phyloP scores from a whole-genome alignment of 2,329 filamentous ascomycete species.

The Fusarium fujikuroi region DNA sequence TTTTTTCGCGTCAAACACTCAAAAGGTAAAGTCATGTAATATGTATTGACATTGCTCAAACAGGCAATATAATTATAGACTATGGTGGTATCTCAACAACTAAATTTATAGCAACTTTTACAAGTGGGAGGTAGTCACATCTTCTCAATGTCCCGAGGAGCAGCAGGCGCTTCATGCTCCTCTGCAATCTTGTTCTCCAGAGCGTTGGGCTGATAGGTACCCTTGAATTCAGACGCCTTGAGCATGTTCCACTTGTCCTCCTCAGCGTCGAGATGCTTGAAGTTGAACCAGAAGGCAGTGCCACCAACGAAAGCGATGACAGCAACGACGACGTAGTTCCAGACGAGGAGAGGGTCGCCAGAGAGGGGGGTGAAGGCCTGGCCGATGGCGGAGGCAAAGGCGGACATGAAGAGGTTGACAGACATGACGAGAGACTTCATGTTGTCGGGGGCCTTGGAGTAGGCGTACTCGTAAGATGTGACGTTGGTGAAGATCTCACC shows the following conservation, averaged over 20 bases:
- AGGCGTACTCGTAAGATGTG: conserved; percentile 78
- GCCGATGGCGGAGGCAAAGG: conserved; percentile 75
- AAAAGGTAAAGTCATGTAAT: background rate
- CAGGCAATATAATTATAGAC: conserved; percentile 4
- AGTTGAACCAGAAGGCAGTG: conserved; percentile 74
- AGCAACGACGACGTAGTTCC: conserved; percentile 76
- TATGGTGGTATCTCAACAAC: conserved; percentile 32
- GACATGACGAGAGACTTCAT: conserved; percentile 82
- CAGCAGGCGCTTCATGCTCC: conserved; percentile 29
- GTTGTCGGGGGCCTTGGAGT: conserved; percentile 80
- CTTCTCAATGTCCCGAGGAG: conserved; percentile 37
- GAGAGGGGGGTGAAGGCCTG: conserved; percentile 73
- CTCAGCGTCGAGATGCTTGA: conserved; percentile 70
- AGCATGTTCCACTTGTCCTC: conserved; percentile 77
- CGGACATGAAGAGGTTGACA: conserved; percentile 76
- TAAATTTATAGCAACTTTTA: conserved; percentile 22
- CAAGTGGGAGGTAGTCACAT: conserved; percentile 9
- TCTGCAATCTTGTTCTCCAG: conserved; percentile 42
- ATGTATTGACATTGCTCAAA: conserved; percentile 6
- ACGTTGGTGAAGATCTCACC: conserved; percentile 66
- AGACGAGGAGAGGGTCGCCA: conserved; percentile 72
- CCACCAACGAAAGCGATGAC: conserved; percentile 72
- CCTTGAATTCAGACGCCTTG: conserved; percentile 56
- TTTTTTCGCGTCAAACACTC: background rate
- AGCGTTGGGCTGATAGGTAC: conserved; percentile 53